phyloP scores from a whole-genome alignment of 495 filamentous ascomycete species.

The Aspergillus biplanus region DNA sequence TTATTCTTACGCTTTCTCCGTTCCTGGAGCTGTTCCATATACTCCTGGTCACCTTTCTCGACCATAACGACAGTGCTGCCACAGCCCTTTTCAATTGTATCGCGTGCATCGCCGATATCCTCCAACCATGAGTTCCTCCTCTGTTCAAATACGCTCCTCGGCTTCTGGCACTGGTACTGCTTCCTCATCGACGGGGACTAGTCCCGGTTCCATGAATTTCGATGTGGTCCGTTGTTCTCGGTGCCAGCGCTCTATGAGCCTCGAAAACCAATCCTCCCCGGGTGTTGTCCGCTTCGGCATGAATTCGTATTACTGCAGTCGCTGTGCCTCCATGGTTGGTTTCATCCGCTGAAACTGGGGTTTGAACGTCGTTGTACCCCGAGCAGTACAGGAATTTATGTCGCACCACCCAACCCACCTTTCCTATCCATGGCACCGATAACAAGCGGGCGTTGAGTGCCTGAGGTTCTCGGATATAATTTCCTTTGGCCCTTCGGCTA shows the following conservation, averaged over 20 bases:
- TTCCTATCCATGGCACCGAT: no score
- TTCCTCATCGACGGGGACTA: conserved; percentile 24
- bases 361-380: neutral
- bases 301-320: conserved; percentile 79
- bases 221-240: conserved; percentile 54
- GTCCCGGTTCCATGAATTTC: conserved; percentile 29
- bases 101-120: no score
- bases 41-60: neutral
- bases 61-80: neutral
- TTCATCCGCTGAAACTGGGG: conserved; percentile 58
- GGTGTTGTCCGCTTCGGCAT: conserved; percentile 72
- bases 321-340: conserved; percentile 73
- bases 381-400: no score
- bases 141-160: conserved; percentile 41
- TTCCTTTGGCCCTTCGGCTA: no score
- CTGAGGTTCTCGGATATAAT: no score
- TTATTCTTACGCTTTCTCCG: no score
- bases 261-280: conserved; percentile 41
- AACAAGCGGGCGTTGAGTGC: no score
- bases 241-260: conserved; percentile 53
- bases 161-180: conserved; percentile 26
- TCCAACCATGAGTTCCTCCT: conserved; percentile 43
- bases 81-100: neutral
- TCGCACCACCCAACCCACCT: no score
- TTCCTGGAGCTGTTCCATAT: neutral